Evolutionary conservation across 306 rosid genomes (phyloP).

Genomic region (Sphenostylis stenocarpa): DNA sequence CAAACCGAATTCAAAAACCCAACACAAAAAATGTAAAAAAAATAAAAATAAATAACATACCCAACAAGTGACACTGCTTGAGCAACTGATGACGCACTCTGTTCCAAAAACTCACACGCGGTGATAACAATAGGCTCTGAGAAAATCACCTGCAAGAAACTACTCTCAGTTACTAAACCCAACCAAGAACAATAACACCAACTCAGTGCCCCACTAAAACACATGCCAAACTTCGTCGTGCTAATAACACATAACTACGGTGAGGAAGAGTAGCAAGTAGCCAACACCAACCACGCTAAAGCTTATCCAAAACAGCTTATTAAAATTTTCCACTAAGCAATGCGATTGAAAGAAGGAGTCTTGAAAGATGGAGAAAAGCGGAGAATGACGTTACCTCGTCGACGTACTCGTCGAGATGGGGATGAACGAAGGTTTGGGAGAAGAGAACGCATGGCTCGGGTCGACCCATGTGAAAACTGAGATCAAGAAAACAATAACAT

Average conservation of each 20-base stretch:
- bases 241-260: not conserved
- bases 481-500: conserved; percentile 30
- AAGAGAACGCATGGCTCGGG: conserved; percentile 92
- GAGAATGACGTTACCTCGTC: conserved; percentile 68
- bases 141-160: conserved; percentile 67
- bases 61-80: conserved; percentile 86
- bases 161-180: not conserved
- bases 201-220: conserved; percentile 9
- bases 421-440: conserved; percentile 85
- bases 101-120: conserved; percentile 97
- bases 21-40: too few species aligned
- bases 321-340: not conserved
- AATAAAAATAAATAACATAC: conserved; percentile 51
- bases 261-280: conserved; percentile 9
- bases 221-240: not conserved
- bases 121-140: conserved; percentile 81
- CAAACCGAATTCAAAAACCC: not conserved
- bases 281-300: not conserved
- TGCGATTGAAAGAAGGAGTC: not conserved
- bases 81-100: conserved; percentile 76
- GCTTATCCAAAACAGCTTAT: not conserved
- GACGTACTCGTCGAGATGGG: conserved; percentile 93
- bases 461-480: conserved; percentile 63
- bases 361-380: not conserved
- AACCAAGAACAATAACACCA: not conserved